These are phyloP conservation scores for Euphorbia corollata DNA, from an alignment of 441 rosid species.

Conservation along the genomic window DNA sequence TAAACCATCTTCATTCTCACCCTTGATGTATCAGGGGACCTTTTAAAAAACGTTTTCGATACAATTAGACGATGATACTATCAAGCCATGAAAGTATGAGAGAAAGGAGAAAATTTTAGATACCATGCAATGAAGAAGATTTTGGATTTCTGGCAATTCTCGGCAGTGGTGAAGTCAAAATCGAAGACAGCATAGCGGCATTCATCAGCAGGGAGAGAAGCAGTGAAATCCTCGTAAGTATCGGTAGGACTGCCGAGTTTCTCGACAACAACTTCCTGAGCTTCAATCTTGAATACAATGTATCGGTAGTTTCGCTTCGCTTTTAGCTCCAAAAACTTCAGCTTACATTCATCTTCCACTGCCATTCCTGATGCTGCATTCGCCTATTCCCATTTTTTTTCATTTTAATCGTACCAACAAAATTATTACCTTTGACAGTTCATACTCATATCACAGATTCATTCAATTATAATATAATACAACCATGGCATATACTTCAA, in stretches of 20 bases:
- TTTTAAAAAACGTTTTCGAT: no score
- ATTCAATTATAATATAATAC: background rate
- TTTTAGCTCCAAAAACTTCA: constrained; percentile 62
- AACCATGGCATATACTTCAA: background rate
- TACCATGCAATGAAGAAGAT: constrained; percentile 76
- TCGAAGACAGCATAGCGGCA: constrained; percentile 72
- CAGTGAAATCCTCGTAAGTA: constrained; percentile 52
- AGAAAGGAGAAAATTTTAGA: no score
- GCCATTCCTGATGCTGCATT: constrained; percentile 70
- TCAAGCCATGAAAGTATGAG: background rate
- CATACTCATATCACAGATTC: no score
- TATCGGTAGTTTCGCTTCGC: constrained; percentile 56
- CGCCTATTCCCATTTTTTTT: constrained; percentile 33
- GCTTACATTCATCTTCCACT: constrained; percentile 61
- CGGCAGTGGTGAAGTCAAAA: constrained; percentile 62
- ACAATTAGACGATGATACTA: no score
- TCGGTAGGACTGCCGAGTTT: constrained; percentile 46
- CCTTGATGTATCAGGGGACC: constrained; percentile 64
- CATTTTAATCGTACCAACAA: background rate
- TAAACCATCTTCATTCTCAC: constrained; percentile 71
- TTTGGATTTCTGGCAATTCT: constrained; percentile 78
- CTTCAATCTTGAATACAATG: constrained; percentile 57
- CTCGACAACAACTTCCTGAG: constrained; percentile 57
- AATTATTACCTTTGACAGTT: background rate
- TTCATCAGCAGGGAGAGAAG: constrained; percentile 51